Evolutionary conservation across 176 grass and related monocot species (phyloP), one percentile per base, ranked within the genome.

Genomic region (Aegilops tauschii): DNA sequence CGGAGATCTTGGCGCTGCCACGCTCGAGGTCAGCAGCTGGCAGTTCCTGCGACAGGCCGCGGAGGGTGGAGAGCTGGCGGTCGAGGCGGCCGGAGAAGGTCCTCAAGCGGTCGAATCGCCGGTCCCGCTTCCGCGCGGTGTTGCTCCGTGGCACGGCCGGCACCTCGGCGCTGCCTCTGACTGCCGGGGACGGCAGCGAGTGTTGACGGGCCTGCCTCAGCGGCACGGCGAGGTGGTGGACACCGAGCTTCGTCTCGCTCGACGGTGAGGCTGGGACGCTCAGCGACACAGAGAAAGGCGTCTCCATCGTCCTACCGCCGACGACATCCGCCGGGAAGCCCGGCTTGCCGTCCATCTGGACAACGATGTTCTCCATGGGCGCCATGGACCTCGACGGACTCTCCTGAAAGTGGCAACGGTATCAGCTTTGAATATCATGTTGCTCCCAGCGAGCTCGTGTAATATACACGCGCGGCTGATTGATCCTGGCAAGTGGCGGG

Each of bases 81-180:
- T 97, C 93, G 2, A 97, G 93, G 59, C 80, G 90, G 17, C 95
- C 95, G 2, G 91, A 93, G 89, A 91, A 97, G 10, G 95, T 97
- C 82, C 95, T 97, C 28, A 93, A 93, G 3, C 86, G 72, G 85
- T 97, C 95, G 65, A 94, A 97, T 7, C 90, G 84, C 7, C 45
- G 78, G 78, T 95, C 86, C 3, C 90, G 83, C 68, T 95, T 86
- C 4, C 90, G 80, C 73, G 39, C 28, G 39, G 82, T 91, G 36
- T 70, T 36, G 63, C 80, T 85, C 47, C 81, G 73, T 6, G 47
- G 61, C 13, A 89, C 21, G 29, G 59, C 37, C 36, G 54, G 16
- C 18, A 1, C 6, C 6, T 58, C 54, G 17, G 5, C 18, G 0
- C 18, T 1, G 6, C 54, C 54, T 58, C 54, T 58, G 17, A 58